phyloP scores from a whole-genome alignment of 2,329 filamentous ascomycete species.

The Magnaporthiopsis rhizophila region DNA sequence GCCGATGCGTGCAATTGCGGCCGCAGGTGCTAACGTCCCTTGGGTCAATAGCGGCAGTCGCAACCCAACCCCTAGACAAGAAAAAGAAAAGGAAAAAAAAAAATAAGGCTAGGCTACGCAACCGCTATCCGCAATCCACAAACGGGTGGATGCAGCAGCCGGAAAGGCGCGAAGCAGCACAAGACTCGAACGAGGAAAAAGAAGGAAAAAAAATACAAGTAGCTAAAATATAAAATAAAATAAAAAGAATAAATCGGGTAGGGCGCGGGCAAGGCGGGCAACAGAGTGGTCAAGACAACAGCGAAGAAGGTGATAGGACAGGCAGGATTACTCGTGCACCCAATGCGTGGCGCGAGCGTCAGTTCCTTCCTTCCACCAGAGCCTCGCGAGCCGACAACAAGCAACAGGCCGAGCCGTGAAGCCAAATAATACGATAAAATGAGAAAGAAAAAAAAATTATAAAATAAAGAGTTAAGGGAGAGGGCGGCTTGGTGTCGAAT shows the following conservation, averaged over 20 bases:
- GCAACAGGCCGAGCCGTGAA: background rate
- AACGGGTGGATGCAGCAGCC: background rate
- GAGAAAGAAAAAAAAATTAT: background rate
- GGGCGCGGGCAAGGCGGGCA: background rate
- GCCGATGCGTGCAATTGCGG: slow-evolving; percentile 4
- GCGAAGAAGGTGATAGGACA: background rate
- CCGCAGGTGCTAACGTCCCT: background rate
- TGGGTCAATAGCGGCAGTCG: background rate
- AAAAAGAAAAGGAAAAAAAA: background rate
- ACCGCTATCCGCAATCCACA: background rate
- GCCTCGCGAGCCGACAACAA: background rate
- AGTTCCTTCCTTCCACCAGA: no score
- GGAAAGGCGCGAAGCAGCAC: background rate
- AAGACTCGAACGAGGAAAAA: background rate
- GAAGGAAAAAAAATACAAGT: background rate
- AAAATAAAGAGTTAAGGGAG: background rate
- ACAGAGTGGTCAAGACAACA: background rate
- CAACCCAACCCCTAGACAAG: background rate
- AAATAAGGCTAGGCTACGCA: background rate
- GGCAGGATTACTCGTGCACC: background rate
- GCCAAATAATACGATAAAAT: background rate
- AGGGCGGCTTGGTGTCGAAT: slow-evolving; percentile 1
- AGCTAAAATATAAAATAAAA: background rate
- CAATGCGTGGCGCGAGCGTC: background rate
- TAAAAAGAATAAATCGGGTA: background rate